These are phyloP conservation scores for Hypoxylon subgilvum DNA, from an alignment of 495 filamentous ascomycete species.

Conservation along the genomic window DNA sequence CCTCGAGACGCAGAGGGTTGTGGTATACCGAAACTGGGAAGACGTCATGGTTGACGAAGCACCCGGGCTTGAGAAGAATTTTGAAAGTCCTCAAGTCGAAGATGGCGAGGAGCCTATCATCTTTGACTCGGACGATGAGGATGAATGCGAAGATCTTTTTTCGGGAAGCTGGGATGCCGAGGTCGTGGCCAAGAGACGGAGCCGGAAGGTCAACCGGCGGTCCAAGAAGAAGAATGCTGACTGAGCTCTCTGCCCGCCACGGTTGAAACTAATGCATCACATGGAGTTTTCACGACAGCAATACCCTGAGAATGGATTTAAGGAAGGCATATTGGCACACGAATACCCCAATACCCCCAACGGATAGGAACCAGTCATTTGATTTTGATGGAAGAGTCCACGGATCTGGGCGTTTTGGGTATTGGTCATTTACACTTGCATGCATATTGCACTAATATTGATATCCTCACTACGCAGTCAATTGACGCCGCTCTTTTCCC, in stretches of 20 bases:
- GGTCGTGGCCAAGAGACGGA: constrained; percentile 68
- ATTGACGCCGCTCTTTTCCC: constrained; percentile 7
- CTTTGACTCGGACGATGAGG: constrained; percentile 91
- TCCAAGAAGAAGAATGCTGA: constrained; percentile 23
- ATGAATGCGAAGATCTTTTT: constrained; percentile 95
- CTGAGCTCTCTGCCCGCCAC: background rate
- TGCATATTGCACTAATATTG: constrained; percentile 16
- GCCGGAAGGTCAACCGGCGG: constrained; percentile 53
- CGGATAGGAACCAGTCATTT: background rate
- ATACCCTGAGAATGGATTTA: constrained; percentile 21
- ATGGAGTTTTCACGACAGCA: constrained; percentile 10
- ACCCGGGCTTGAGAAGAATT: constrained; percentile 24
- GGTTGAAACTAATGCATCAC: background rate
- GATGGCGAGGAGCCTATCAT: constrained; percentile 54
- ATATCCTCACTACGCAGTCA: constrained; percentile 26
- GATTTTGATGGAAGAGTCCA: background rate
- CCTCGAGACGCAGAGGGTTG: constrained; percentile 81
- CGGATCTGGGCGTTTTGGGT: constrained; percentile 2
- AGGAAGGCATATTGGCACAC: background rate
- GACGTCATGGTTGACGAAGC: constrained; percentile 43
- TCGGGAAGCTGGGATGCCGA: constrained; percentile 81
- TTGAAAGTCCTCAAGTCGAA: constrained; percentile 1
- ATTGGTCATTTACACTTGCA: constrained; percentile 1
- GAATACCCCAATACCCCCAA: constrained; percentile 8
- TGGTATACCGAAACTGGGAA: constrained; percentile 72